Percentiles rank a stretch among this genome's conserved stretches.
Conservation (phyloP, 2,329 filamentous ascomycete genomes). For the Pyricularia sp. region DNA sequence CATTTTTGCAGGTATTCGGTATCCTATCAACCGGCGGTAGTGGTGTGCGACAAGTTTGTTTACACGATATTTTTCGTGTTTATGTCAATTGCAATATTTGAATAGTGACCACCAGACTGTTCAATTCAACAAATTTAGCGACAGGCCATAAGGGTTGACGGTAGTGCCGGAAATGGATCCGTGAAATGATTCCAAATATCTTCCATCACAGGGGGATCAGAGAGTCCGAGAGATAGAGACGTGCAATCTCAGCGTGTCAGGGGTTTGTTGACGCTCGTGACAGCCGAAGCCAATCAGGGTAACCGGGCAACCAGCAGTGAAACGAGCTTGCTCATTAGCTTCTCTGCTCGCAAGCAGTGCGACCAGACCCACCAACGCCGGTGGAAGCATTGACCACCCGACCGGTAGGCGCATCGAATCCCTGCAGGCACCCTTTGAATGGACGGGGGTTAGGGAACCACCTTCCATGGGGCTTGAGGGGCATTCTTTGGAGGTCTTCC, state of each 20-base stretch:
- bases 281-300: slow-evolving; percentile 3
- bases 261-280: not conserved
- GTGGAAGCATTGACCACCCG: not conserved
- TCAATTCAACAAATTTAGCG: not conserved
- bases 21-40: not conserved
- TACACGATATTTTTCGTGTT: not conserved
- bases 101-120: not conserved
- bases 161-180: not conserved
- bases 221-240: not conserved
- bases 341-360: not conserved
- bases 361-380: not conserved
- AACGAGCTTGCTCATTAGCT: not conserved
- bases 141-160: not conserved
- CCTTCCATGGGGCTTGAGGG: slow-evolving; percentile 3
- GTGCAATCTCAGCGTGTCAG: not conserved
- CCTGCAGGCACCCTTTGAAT: not conserved
- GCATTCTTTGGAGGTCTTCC: slow-evolving; percentile 3
- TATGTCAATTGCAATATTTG: not conserved
- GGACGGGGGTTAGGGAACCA: not conserved
- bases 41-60: slow-evolving; percentile 3
- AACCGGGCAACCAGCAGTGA: slow-evolving; percentile 7
- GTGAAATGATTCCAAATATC: not conserved
- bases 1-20: slow-evolving; percentile 5
- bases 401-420: not conserved
- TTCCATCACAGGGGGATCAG: slow-evolving; percentile 1